Evolutionary conservation across 345 rosid species (phyloP).

Genomic region (Atalantia buxifolia): DNA sequence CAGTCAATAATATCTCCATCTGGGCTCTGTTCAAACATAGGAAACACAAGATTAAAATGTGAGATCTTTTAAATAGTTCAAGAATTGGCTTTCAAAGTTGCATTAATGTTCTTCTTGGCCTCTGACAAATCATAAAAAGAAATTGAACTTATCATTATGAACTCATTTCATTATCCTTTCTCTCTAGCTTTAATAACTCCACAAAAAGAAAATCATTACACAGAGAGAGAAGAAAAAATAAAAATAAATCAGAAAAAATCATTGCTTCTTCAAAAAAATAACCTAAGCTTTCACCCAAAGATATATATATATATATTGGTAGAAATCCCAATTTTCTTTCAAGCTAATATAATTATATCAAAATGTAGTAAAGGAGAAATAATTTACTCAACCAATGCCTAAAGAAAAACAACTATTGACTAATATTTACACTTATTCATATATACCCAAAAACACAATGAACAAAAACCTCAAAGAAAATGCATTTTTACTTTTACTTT

Average conservation of each 20-base stretch:
- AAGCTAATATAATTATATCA: slow-evolving; percentile 5
- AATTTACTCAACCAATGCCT: no score
- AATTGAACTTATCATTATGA: slow-evolving; percentile 13
- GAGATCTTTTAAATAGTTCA: background rate
- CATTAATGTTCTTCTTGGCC: background rate
- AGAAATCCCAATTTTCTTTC: slow-evolving; percentile 21
- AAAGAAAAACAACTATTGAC: background rate
- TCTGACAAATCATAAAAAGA: background rate
- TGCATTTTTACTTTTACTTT: slow-evolving; percentile 2
- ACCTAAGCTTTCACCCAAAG: slow-evolving; percentile 11
- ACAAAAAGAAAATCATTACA: slow-evolving; percentile 19
- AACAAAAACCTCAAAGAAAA: slow-evolving; percentile 5
- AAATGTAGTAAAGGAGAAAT: slow-evolving; percentile 2
- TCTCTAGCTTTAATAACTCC: slow-evolving; percentile 11
- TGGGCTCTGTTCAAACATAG: slow-evolving; percentile 49
- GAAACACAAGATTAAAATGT: slow-evolving; percentile 1
- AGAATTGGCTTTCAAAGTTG: background rate
- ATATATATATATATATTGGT: background rate
- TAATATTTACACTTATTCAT: background rate
- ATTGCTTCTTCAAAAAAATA: slow-evolving; percentile 14
- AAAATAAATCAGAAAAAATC: slow-evolving; percentile 17
- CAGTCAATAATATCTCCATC: slow-evolving; percentile 89
- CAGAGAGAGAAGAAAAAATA: slow-evolving; percentile 23
- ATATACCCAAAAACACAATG: background rate
- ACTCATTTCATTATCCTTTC: background rate